phyloP scores from a whole-genome alignment of 164 flowering plant species.

The Vitis vinifera region DNA sequence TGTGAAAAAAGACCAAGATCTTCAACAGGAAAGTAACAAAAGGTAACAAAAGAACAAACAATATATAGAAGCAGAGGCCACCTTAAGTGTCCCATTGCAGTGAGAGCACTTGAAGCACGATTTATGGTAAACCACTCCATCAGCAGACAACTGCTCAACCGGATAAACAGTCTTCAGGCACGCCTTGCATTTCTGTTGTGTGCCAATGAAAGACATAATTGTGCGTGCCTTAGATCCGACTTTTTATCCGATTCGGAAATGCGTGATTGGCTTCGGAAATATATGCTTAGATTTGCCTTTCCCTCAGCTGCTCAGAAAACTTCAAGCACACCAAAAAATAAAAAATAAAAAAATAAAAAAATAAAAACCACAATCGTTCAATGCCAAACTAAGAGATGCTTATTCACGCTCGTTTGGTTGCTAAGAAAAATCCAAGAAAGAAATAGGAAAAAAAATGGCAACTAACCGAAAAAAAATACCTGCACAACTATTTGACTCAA shows the following conservation, averaged over 20 bases:
- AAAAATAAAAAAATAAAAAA: too few relatives aligned
- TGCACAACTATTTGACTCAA: too few relatives aligned
- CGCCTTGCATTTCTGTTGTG: slow-evolving; percentile 91
- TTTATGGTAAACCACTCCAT: slow-evolving; percentile 87
- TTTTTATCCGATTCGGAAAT: slow-evolving; percentile 1
- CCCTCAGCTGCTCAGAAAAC: neutral
- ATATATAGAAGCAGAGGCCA: slow-evolving; percentile 8
- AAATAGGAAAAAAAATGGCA: too few relatives aligned
- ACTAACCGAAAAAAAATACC: too few relatives aligned
- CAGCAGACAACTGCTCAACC: slow-evolving; percentile 83
- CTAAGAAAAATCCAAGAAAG: neutral
- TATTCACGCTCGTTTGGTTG: neutral
- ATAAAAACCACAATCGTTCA: too few relatives aligned
- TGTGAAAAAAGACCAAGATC: too few relatives aligned
- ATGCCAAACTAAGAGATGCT: too few relatives aligned
- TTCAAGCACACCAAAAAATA: too few relatives aligned
- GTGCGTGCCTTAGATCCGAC: slow-evolving; percentile 25
- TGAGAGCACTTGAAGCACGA: slow-evolving; percentile 92
- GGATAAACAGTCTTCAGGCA: slow-evolving; percentile 93
- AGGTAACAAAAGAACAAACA: too few relatives aligned
- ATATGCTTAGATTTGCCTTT: neutral
- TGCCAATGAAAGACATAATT: slow-evolving; percentile 80
- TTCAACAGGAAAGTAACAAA: too few relatives aligned
- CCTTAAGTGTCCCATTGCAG: slow-evolving; percentile 94
- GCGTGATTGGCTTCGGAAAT: neutral